Conservation (phyloP, 306 rosid genomes). For the Prunus fruticosa region DNA sequence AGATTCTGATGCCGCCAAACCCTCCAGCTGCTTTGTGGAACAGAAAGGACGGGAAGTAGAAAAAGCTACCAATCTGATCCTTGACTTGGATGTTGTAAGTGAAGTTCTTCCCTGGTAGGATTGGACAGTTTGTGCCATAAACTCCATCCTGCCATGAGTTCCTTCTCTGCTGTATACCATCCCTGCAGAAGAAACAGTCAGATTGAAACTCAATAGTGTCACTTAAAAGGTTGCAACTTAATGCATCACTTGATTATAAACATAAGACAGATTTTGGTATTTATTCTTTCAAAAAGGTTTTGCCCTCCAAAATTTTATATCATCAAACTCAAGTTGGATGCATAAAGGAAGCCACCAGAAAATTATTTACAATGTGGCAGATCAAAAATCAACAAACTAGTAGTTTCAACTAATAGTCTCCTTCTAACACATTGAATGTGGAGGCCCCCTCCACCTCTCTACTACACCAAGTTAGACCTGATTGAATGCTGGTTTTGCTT, state of each 20-base stretch:
- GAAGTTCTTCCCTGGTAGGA: conserved; percentile 58
- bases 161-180: conserved; percentile 87
- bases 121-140: conserved; percentile 65
- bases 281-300: too few relatives aligned
- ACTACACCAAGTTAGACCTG: not conserved
- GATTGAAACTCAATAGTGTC: not conserved
- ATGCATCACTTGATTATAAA: not conserved
- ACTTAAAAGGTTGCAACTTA: not conserved
- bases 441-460: not conserved
- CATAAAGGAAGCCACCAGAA: too few relatives aligned
- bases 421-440: not conserved
- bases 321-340: too few relatives aligned
- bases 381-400: not conserved
- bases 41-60: conserved; percentile 61
- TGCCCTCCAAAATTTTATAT: too few relatives aligned
- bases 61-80: conserved; percentile 66
- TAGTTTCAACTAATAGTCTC: not conserved
- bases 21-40: conserved; percentile 80
- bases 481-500: not conserved
- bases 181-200: conserved; percentile 49
- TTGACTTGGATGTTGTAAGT: conserved; percentile 54
- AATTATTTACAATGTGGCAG: too few relatives aligned
- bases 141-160: conserved; percentile 86
- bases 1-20: conserved; percentile 70
- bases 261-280: too few relatives aligned